These are phyloP conservation scores for Talaromyces adpressus DNA, from an alignment of 495 filamentous ascomycete genomes.

Conservation along the genomic window DNA sequence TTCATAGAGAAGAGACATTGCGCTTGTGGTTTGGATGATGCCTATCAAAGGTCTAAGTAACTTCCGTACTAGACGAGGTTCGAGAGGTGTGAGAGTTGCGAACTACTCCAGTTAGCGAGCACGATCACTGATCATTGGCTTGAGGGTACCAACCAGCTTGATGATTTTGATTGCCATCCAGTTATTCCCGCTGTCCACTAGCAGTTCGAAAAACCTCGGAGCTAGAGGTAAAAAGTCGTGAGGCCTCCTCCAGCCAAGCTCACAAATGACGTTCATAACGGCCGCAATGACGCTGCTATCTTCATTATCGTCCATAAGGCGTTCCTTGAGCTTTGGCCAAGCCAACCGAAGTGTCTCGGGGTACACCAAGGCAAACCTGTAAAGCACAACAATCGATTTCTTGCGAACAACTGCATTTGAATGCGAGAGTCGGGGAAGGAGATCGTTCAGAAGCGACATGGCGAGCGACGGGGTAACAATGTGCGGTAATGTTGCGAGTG, in stretches of 20 bases:
- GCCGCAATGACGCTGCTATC: conserved; percentile 92
- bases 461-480: conserved; percentile 87
- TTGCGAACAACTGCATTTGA: conserved; percentile 78
- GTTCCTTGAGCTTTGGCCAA: conserved; percentile 95
- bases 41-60: conserved; percentile 89
- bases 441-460: conserved; percentile 76
- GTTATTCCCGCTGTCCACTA: conserved; percentile 92
- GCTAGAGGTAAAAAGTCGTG: conserved; percentile 90
- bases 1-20: conserved; percentile 95
- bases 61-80: conserved; percentile 86
- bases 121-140: background rate
- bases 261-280: conserved; percentile 93
- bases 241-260: conserved; percentile 88
- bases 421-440: conserved; percentile 80
- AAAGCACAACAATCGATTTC: conserved; percentile 90
- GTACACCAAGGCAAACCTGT: conserved; percentile 86
- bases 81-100: conserved; percentile 86
- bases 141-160: conserved; percentile 64
- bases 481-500: conserved; percentile 81
- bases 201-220: conserved; percentile 81
- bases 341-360: conserved; percentile 86
- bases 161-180: conserved; percentile 99
- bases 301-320: conserved; percentile 82
- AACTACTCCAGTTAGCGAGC: conserved; percentile 52
- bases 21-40: conserved; percentile 86